Evolutionary conservation across 495 filamentous ascomycete genomes (phyloP).

Genomic region (Penicillium arizonense): DNA sequence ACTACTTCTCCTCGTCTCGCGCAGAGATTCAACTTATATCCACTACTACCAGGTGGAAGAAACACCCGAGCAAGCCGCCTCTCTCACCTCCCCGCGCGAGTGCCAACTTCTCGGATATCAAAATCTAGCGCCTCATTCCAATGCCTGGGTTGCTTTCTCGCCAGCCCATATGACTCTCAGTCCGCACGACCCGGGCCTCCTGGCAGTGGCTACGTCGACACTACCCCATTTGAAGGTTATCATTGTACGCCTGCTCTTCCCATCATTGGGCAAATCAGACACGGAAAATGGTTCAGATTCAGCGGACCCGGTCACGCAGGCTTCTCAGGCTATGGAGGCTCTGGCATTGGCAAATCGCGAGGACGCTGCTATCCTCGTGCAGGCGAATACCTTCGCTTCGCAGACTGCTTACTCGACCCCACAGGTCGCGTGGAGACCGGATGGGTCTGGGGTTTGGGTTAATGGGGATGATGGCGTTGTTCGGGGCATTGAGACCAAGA

Average conservation of each 20-base stretch:
- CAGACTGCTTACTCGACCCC: slow-evolving; percentile 69
- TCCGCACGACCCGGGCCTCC: slow-evolving; percentile 51
- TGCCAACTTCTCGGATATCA: slow-evolving; percentile 51
- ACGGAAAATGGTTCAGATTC: slow-evolving; percentile 9
- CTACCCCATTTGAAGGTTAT: slow-evolving; percentile 67
- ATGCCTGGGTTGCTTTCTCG: slow-evolving; percentile 63
- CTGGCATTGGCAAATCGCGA: slow-evolving; percentile 55
- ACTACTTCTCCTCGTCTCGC: slow-evolving; percentile 52
- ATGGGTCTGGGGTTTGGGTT: slow-evolving; percentile 65
- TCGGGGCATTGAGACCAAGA: slow-evolving; percentile 60
- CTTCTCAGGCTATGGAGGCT: slow-evolving; percentile 47
- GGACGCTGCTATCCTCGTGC: slow-evolving; percentile 57
- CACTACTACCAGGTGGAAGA: slow-evolving; percentile 54
- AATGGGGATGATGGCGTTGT: slow-evolving; percentile 69
- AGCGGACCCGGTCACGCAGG: slow-evolving; percentile 34
- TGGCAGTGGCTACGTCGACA: slow-evolving; percentile 62
- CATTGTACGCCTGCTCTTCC: slow-evolving; percentile 58
- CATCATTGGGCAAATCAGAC: slow-evolving; percentile 17
- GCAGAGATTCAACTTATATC: slow-evolving; percentile 60
- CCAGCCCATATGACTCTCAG: slow-evolving; percentile 57
- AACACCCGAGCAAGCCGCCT: background rate
- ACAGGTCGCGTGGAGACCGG: slow-evolving; percentile 61
- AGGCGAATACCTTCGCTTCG: slow-evolving; percentile 61
- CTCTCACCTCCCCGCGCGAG: slow-evolving; percentile 10
- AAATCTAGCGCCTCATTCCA: slow-evolving; percentile 64